Evolutionary conservation across 2,329 filamentous ascomycete genomes (phyloP).

Genomic region (Arthrobotrys iridis): DNA sequence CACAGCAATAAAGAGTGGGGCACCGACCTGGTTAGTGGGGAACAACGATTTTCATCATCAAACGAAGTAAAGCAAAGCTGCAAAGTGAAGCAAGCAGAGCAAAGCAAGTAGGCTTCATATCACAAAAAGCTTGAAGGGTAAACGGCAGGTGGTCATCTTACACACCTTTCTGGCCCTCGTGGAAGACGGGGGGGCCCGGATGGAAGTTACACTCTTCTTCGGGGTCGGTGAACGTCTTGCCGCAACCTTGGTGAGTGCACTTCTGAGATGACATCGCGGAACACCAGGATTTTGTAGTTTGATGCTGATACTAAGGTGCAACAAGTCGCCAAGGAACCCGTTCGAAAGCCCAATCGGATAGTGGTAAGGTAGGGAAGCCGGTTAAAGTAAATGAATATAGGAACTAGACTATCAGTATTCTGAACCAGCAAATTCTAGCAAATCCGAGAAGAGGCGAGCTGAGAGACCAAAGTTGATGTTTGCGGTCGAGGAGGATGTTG

Average conservation of each 20-base stretch:
- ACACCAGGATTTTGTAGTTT: background rate
- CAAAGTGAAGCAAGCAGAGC: too few species aligned
- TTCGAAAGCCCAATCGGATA: background rate
- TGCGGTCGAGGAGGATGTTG: background rate
- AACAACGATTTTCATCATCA: slow-evolving; percentile 13
- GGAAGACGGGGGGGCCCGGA: slow-evolving; percentile 91
- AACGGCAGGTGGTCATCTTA: background rate
- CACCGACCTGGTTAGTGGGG: slow-evolving; percentile 26
- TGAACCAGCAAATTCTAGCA: too few species aligned
- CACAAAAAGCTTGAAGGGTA: too few species aligned
- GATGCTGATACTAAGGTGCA: background rate
- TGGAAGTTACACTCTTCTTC: slow-evolving; percentile 91
- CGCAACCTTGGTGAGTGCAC: slow-evolving; percentile 96
- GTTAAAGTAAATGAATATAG: background rate
- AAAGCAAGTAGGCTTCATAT: too few species aligned
- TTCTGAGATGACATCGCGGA: slow-evolving; percentile 73
- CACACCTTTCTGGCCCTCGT: slow-evolving; percentile 97
- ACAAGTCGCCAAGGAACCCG: background rate
- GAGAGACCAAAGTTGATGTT: background rate
- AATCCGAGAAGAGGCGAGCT: background rate
- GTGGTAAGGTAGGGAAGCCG: too few species aligned
- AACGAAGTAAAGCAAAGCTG: background rate
- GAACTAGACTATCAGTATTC: background rate
- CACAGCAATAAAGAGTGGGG: slow-evolving; percentile 34
- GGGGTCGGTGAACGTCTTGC: slow-evolving; percentile 82